Conservation (phyloP, 202 grass and related monocot genomes). For the Zoysia matrella region DNA sequence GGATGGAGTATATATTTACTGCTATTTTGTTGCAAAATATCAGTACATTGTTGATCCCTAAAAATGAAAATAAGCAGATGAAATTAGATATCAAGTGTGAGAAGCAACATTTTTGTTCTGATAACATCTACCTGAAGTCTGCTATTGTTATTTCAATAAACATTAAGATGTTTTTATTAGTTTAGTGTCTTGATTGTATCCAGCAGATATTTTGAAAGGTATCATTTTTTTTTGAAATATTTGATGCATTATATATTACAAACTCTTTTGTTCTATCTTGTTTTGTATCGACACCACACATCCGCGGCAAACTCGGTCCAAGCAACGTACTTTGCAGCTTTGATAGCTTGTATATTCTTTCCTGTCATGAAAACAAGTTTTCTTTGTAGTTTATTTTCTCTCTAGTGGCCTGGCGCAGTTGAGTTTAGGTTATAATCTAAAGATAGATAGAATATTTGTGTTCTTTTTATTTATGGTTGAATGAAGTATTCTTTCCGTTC, state of each 20-base stretch:
- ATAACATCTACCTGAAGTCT: background rate
- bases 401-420: no score
- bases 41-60: background rate
- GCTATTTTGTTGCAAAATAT: background rate
- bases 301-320: no score
- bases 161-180: background rate
- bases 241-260: background rate
- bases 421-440: no score
- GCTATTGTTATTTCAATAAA: background rate
- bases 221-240: background rate
- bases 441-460: no score
- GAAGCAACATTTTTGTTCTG: background rate
- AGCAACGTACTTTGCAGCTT: no score
- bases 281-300: background rate
- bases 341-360: no score
- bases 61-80: background rate
- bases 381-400: no score
- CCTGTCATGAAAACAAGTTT: no score
- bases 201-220: constrained; percentile 17
- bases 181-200: constrained; percentile 20
- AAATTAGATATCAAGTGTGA: constrained; percentile 22
- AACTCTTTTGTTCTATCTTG: background rate
- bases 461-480: no score
- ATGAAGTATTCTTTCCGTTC: no score
- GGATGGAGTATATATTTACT: background rate